Conservation (phyloP, 2,329 filamentous ascomycete species). For the Phaeosphaeria sp. region DNA sequence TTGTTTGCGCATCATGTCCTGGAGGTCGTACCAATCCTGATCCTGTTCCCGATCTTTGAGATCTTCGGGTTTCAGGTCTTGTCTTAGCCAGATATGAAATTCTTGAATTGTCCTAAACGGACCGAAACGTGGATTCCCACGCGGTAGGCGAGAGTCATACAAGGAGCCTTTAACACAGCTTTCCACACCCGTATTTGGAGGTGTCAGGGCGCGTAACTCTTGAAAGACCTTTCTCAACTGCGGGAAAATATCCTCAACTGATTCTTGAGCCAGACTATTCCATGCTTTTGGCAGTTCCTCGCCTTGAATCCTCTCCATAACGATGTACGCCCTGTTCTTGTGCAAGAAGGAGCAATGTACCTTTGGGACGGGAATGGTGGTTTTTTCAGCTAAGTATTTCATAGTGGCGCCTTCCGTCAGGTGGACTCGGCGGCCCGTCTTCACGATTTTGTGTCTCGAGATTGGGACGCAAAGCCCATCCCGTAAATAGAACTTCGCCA, state of each 20-base stretch:
- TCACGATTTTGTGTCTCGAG: constrained; percentile 30
- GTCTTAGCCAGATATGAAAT: constrained; percentile 49
- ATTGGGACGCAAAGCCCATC: constrained; percentile 36
- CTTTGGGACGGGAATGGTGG: constrained; percentile 54
- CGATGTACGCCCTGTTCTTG: constrained; percentile 52
- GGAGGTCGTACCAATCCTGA: constrained; percentile 29
- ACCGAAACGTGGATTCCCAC: constrained; percentile 33
- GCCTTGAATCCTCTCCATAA: constrained; percentile 54
- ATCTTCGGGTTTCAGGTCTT: constrained; percentile 20
- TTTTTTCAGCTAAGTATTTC: constrained; percentile 50
- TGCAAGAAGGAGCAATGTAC: constrained; percentile 54
- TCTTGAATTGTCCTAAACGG: constrained; percentile 44
- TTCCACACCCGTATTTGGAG: constrained; percentile 18
- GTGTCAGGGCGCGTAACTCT: constrained; percentile 21
- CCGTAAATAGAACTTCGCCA: constrained; percentile 28
- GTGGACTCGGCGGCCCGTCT: constrained; percentile 37
- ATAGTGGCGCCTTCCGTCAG: constrained; percentile 53
- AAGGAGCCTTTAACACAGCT: constrained; percentile 26
- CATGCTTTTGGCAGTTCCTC: constrained; percentile 25
- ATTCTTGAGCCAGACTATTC: constrained; percentile 22
- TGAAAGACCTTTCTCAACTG: constrained; percentile 22
- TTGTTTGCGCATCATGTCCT: constrained; percentile 17
- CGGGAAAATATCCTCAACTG: constrained; percentile 16
- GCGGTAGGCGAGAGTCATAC: constrained; percentile 36
- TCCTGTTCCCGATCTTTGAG: neutral